Evolutionary conservation across 2,329 filamentous ascomycete species (phyloP), one percentile per base, ranked within the genome.

Genomic region (Fusarium veterinarium): DNA sequence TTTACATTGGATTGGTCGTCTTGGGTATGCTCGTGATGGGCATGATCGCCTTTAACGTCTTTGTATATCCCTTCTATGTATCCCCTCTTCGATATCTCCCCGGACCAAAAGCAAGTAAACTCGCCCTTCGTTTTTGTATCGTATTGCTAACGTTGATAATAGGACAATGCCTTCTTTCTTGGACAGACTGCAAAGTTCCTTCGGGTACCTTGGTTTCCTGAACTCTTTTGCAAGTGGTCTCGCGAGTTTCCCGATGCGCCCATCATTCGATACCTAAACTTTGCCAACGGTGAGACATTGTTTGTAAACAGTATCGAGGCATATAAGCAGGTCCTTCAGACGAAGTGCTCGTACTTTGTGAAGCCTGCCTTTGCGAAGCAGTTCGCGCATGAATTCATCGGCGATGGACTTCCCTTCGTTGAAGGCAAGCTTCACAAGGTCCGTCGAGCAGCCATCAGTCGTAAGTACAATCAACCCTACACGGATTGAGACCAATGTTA

Each of bases 51-150:
- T 74, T 75, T 59, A 72, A 68, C 40, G 28, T 82, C 42, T 77
- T 85, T 63, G 67, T 87, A 30, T 86, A 85, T 62, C 85, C 85
- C 8, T 79, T 79, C 53, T 80, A 80, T 60, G 63, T 84, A 49
- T 87, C 85, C 1, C 82, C 84, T 0, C 75, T 86, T n/a, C 80
- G 84, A 19, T 76, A 84, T 55, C 71, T 87, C 3, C 85, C 85
- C 0, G 84, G 83, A 1, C 85, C 85, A 20, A 82, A 80, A 75
- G 84, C 85, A 71, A 13, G 71, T 31, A 44, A 25, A 14, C 17
- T 6, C 12, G 6, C 17, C 20, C 13, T 5, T 42, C 23, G 4
- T n/a, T 33, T 42, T 38, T 6, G 16, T 19, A 38, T 19, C 20
- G 14, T 35, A 5, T 38, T 53, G 23, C 60, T 72, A 60, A 72